phyloP scores from a whole-genome alignment of 2,329 filamentous ascomycete genomes.

The Calonectria fujianensis region DNA sequence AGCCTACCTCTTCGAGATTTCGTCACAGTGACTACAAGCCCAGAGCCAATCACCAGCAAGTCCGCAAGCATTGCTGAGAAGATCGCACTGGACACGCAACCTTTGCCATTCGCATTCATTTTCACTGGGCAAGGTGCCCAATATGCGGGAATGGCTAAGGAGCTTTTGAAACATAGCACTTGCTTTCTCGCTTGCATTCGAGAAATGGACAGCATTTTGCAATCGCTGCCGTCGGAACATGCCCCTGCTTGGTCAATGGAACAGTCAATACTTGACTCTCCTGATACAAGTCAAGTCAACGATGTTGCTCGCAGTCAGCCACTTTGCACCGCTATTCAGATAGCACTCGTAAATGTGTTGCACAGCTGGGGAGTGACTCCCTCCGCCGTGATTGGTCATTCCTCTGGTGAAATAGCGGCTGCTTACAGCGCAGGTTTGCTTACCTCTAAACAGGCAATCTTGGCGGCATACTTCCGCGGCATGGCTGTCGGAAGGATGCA shows the following conservation, averaged over 20 bases:
- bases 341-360: conserved; percentile 58
- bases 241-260: conserved; percentile 20
- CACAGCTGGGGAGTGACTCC: conserved; percentile 28
- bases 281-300: conserved; percentile 36
- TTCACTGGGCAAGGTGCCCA: conserved; percentile 14
- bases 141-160: conserved; percentile 4
- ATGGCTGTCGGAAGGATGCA: conserved; percentile 4
- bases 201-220: conserved; percentile 7
- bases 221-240: neutral
- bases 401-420: conserved; percentile 23
- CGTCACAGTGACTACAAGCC: neutral
- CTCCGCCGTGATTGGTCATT: conserved; percentile 1
- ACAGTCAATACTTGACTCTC: conserved; percentile 40
- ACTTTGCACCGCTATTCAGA: conserved; percentile 61
- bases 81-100: neutral
- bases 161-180: neutral
- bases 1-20: conserved; percentile 5
- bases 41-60: too few species aligned
- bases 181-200: neutral
- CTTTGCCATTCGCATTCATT: conserved; percentile 2
- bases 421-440: conserved; percentile 12
- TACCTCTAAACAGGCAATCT: neutral
- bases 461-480: conserved; percentile 17
- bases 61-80: neutral
- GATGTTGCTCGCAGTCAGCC: conserved; percentile 52